These are phyloP conservation scores for Xylogone sp. DNA, from an alignment of 2,329 filamentous ascomycete species.

Conservation along the genomic window DNA sequence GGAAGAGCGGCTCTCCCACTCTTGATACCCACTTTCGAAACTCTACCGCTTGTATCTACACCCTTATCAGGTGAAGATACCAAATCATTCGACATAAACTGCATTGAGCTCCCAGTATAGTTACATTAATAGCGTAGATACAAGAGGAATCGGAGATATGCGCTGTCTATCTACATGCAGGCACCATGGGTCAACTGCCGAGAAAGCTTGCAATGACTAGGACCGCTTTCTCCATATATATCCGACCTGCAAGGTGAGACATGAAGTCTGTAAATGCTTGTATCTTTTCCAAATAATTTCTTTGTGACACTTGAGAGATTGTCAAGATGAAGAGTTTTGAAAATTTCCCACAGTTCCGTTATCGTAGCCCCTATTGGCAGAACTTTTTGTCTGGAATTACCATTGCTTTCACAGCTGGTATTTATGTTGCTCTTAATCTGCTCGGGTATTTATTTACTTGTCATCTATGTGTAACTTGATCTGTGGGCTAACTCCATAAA, in stretches of 20 bases:
- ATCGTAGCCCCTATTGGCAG: conserved; percentile 3
- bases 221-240: background rate
- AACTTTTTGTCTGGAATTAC: conserved; percentile 3
- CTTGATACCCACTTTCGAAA: background rate
- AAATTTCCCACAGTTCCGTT: conserved; percentile 1
- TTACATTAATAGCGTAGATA: too few relatives aligned
- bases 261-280: too few relatives aligned
- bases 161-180: too few relatives aligned
- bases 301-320: background rate
- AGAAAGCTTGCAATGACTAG: background rate
- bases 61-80: background rate
- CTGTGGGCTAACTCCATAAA: background rate
- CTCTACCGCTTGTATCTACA: background rate
- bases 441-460: background rate
- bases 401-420: conserved; percentile 2
- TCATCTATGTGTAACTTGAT: background rate
- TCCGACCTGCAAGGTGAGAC: too few relatives aligned
- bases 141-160: too few relatives aligned
- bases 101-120: too few relatives aligned
- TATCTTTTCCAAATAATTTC: too few relatives aligned
- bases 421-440: conserved; percentile 3
- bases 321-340: background rate
- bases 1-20: background rate
- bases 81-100: background rate
- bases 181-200: too few relatives aligned